Base-by-base conservation (phyloP, 495 filamentous ascomycete species). In the Xylaria grammica region DNA sequence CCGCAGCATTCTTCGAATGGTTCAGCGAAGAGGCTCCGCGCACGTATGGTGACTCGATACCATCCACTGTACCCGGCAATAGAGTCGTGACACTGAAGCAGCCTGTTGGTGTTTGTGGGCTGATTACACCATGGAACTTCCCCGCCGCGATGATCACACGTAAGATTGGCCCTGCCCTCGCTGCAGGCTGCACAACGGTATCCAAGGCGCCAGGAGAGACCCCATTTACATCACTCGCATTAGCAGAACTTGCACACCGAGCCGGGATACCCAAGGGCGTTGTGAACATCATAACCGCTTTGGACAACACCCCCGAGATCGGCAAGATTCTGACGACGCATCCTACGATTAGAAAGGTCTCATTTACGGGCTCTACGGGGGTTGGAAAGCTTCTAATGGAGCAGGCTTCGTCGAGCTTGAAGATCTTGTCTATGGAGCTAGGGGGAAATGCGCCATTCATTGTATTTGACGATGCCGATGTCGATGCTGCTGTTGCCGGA, bases 61-160 rank as follows among this genome's bases (percentile, higher is more conserved):
- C 89, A 9, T 81, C 89, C 22, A 84, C 86, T 9, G 76, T 89
- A 6, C 76, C 88, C 0, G 87, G 85, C 0, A 94, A 93, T 78
- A 83, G 91, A n/a, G 82, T 94, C 2, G 83, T 91, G 30, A 94
- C 91, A 0, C 73, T 91, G 24, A 92, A 91, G 75, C 88, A 97
- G 77, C 94, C 95, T 6, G 87, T 98, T 49, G 95, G 95, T 66
- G 94, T 99, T 13, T 96, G 92, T 70, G 94, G 93, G 13, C 80
- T 99, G 34, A 97, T 99, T 73, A 97, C 95, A 22, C 95, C 95
- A 26, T 97, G 93, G 93, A 97, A 97, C 78, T 97, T 96, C 77
- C 93, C 93, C 2, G 89, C 90, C 8, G 93, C 93, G 7, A 97
- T 97, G 93, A 90, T 96, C 67, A 94, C 93, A 3, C 80, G 93